Percentiles rank a stretch among this genome's conserved stretches.
These are phyloP conservation scores for Helminthosporium solani DNA, from an alignment of 2,329 filamentous ascomycete species.

Conservation along the genomic window DNA sequence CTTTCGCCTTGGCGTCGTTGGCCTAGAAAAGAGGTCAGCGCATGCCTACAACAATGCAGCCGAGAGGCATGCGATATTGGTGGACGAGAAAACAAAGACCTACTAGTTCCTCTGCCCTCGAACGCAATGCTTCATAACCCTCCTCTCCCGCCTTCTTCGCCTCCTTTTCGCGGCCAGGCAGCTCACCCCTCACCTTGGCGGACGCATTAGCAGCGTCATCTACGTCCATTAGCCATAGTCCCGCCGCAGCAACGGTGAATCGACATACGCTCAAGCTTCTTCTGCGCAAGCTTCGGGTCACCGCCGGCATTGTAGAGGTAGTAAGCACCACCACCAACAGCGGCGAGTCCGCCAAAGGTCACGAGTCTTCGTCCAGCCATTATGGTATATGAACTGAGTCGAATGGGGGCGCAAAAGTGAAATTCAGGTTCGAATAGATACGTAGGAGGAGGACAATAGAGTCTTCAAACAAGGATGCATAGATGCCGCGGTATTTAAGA, in stretches of 20 bases:
- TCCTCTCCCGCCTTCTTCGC: conserved; percentile 65
- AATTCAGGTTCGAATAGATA: conserved; percentile 8
- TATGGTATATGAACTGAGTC: conserved; percentile 11
- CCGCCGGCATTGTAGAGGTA: conserved; percentile 90
- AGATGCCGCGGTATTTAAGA: conserved; percentile 22
- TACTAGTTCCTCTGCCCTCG: conserved; percentile 48
- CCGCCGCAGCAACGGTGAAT: neutral
- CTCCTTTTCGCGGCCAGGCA: conserved; percentile 63
- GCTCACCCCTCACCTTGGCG: conserved; percentile 63
- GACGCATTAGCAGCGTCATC: conserved; percentile 74
- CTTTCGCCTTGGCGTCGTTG: conserved; percentile 49
- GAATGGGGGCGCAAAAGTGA: conserved; percentile 5
- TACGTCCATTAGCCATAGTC: conserved; percentile 43
- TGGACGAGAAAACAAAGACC: conserved; percentile 7
- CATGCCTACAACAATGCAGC: neutral
- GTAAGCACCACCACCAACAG: conserved; percentile 69
- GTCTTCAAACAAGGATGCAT: conserved; percentile 3
- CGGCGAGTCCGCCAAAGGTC: conserved; percentile 38
- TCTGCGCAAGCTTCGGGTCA: conserved; percentile 76
- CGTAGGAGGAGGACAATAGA: conserved; percentile 4
- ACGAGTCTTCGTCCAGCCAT: conserved; percentile 30
- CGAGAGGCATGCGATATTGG: neutral
- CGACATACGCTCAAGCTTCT: conserved; percentile 78
- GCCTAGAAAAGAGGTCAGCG: conserved; percentile 32
- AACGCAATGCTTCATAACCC: conserved; percentile 41